Base-by-base conservation (phyloP, 2,329 filamentous ascomycete genomes). In the Diaporthe sp. region DNA sequence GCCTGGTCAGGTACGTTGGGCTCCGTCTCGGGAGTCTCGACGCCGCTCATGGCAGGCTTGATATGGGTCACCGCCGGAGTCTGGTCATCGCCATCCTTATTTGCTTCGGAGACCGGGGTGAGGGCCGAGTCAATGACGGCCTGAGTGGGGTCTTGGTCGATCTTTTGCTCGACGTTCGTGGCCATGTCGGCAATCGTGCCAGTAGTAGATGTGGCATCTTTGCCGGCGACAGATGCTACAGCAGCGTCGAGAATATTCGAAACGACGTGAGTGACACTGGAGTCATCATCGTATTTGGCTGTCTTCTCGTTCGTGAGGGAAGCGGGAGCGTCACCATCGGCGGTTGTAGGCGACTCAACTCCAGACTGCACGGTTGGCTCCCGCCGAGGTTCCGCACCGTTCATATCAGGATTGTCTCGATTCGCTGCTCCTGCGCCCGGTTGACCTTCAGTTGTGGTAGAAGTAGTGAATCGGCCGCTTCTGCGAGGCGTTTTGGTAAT, bases 121-220 rank as follows among this genome's bases (percentile, higher is more conserved):
- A 75, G 73, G 44, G 75, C 75, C 22, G 75, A 75, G 28, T 73
- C 73, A 8, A 77, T 65, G 10, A 71, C 65, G 65, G 49, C 49
- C 34, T 70, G 49, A 25, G 60, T 13, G 37, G 47, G 58, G 37
- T 73, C 71, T 12, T 75, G 70, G 34, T 75, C 73, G 49, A 75
- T 61, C 25, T 57, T 73, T 37, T 73, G 53, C 37, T 75, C 70
- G 31, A 75, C 63, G 15, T 57, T 51, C 9, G n/a, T 15, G 31
- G 71, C 47, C 25, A 65, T 47, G 39, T 22, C 25, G n/a, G 57
- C 51, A 22, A 75, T 60, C 9, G 70, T 44, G 34, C 67, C 76
- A 4, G 49, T 44, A 3, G 74, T 60, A 57, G 55, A 63, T 31
- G 71, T 72, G 39, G 55, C 51, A 39, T 67, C 31, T 37, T 75